Conservation (phyloP, 2,329 filamentous ascomycete species). For the Colletotrichum eleusines region DNA sequence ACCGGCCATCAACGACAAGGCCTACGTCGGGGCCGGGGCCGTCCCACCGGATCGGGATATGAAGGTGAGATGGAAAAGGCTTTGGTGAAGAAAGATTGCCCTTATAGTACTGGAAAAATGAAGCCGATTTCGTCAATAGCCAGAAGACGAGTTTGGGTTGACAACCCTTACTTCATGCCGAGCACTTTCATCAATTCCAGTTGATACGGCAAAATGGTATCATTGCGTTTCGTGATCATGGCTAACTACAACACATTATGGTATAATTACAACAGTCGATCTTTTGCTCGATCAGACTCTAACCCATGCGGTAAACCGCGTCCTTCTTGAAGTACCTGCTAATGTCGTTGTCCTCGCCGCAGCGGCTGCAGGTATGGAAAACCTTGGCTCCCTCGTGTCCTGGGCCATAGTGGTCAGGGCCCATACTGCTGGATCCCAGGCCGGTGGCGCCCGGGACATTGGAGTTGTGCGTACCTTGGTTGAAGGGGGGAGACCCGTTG, state of each 20-base stretch:
- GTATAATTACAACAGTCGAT: slow-evolving; percentile 25
- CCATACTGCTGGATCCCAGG: slow-evolving; percentile 14
- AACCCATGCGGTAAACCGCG: slow-evolving; percentile 39
- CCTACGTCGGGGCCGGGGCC: slow-evolving; percentile 19
- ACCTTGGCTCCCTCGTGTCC: slow-evolving; percentile 42
- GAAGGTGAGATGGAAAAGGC: slow-evolving; percentile 10
- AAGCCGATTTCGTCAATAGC: not conserved
- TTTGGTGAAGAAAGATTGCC: not conserved
- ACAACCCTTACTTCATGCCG: not conserved
- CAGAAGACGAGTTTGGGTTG: not conserved
- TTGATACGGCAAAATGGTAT: not conserved
- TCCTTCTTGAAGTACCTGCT: slow-evolving; percentile 44
- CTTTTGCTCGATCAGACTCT: not conserved
- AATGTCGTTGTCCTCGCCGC: slow-evolving; percentile 42
- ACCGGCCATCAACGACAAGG: slow-evolving; percentile 2
- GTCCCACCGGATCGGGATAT: slow-evolving; percentile 33
- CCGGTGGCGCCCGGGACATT: slow-evolving; percentile 27
- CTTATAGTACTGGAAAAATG: slow-evolving; percentile 43
- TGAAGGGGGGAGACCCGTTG: slow-evolving; percentile 25
- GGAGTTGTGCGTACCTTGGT: slow-evolving; percentile 26
- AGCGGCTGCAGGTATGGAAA: slow-evolving; percentile 38
- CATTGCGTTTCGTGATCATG: slow-evolving; percentile 26
- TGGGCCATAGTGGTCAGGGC: slow-evolving; percentile 42
- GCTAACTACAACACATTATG: slow-evolving; percentile 21
- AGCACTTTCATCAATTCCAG: too few relatives aligned